Percentiles rank a stretch among this genome's conserved stretches.
Conservation (phyloP, 2,329 filamentous ascomycete species). For the Xylaria sp. region DNA sequence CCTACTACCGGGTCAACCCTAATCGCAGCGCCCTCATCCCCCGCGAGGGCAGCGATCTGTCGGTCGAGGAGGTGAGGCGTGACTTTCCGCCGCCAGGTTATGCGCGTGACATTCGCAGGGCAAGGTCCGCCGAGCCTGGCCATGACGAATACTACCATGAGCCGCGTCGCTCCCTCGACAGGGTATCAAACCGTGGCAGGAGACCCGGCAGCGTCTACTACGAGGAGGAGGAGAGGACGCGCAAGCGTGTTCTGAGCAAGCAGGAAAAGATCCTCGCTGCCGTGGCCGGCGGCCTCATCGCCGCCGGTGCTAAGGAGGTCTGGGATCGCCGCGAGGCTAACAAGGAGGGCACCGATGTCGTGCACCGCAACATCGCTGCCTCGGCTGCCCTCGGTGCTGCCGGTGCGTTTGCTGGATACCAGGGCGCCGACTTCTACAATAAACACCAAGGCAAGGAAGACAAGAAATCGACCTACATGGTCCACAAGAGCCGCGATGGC, state of each 20-base stretch:
- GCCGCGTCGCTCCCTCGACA: conserved; percentile 47
- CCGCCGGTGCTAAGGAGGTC: conserved; percentile 73
- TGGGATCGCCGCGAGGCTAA: conserved; percentile 71
- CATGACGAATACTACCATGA: conserved; percentile 72
- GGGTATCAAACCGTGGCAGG: conserved; percentile 52
- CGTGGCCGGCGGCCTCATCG: conserved; percentile 71
- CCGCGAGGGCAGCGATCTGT: conserved; percentile 79
- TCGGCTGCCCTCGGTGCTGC: conserved; percentile 72
- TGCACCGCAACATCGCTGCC: conserved; percentile 68
- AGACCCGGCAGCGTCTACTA: conserved; percentile 62
- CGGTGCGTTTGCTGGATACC: conserved; percentile 72
- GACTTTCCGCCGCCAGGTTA: conserved; percentile 82
- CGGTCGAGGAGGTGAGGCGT: conserved; percentile 83
- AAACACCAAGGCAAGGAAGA: conserved; percentile 68
- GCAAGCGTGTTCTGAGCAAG: conserved; percentile 66
- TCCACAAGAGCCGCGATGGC: conserved; percentile 66
- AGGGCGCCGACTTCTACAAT: conserved; percentile 71
- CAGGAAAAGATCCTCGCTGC: conserved; percentile 75
- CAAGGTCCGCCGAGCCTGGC: conserved; percentile 71
- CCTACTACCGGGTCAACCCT: conserved; percentile 57
- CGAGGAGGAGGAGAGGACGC: conserved; percentile 68
- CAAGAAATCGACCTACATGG: conserved; percentile 63
- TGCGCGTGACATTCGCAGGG: conserved; percentile 64
- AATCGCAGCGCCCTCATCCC: conserved; percentile 64
- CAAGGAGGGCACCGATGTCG: conserved; percentile 59